Base-by-base conservation (phyloP, 495 filamentous ascomycete genomes). In the Beverwykella pulmonaria region DNA sequence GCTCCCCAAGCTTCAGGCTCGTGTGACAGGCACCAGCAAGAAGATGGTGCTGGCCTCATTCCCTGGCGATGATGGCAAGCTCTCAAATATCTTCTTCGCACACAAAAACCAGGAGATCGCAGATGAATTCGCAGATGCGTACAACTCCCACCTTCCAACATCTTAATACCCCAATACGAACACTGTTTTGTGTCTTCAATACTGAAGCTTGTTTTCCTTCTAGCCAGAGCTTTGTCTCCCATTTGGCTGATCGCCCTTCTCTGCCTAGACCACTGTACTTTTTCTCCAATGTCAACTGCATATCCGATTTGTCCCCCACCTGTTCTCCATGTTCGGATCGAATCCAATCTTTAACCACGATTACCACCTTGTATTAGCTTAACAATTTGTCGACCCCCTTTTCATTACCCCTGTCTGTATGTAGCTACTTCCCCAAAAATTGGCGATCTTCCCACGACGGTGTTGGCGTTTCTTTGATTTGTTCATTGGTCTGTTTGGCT, bases 51-150 rank as follows among this genome's bases (percentile, higher is more conserved):
- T 49, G 41, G 46, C 27, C 1, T 25, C 32, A 1, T 17, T 9
- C 7, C 32, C 55, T 6, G 22, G 27, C 14, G 32, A 41, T 17
- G 58, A 61, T 7, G 58, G 25, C 58, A 27, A 22, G 44, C 53
- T 49, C 1, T 22, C 25, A 5, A 49, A 20, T 15, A 49, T 49
- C 46, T 9, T 49, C 39, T 44, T 61, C 34, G 26, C 27, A 2
- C 7, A 47, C 27, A 48, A 50, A 41, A 50, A 36, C n/a, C 23
- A 49, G 25, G 58, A 61, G 15, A 15, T 49, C 15, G 58, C 58
- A 15, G 26, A 50, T 2, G 41, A 61, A 32, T 50, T 61, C 29
- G n/a, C 23, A 19, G 58, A 61, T 19, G 44, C 44, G 39, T 61
- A 49, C 32, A 61, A 61, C 17, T 44, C 39, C 8, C 39, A 44